These are phyloP conservation scores for Spathaspora passalidarum DNA, from an alignment of 805 yeast species.

Conservation along the genomic window DNA sequence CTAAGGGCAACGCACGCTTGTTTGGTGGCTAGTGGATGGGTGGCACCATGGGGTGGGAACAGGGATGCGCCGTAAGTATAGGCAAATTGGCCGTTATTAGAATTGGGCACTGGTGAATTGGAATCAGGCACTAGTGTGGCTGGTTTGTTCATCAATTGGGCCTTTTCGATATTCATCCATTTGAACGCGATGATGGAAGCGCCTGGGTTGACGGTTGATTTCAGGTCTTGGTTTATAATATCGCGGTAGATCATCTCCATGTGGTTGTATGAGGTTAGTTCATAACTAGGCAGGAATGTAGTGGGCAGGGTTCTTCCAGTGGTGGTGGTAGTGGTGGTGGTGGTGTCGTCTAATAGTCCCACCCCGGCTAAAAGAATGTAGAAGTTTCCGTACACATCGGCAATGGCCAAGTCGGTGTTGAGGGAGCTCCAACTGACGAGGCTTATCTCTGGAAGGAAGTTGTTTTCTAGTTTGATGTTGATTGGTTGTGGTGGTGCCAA, in stretches of 20 bases:
- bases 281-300: slow-evolving; percentile 28
- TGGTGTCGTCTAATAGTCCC: slow-evolving; percentile 26
- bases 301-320: background rate
- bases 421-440: slow-evolving; percentile 70
- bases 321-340: slow-evolving; percentile 18
- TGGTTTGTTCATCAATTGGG: slow-evolving; percentile 57
- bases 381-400: slow-evolving; percentile 68
- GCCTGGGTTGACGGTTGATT: slow-evolving; percentile 11
- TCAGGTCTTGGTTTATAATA: slow-evolving; percentile 13
- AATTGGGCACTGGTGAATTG: background rate
- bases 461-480: slow-evolving; percentile 25
- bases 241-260: slow-evolving; percentile 50
- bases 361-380: slow-evolving; percentile 42
- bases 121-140: slow-evolving; percentile 35
- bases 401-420: slow-evolving; percentile 78
- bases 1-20: slow-evolving; percentile 71
- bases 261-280: slow-evolving; percentile 42
- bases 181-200: slow-evolving; percentile 46
- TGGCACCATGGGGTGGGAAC: slow-evolving; percentile 55
- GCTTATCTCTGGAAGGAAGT: slow-evolving; percentile 30
- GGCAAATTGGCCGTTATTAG: slow-evolving; percentile 13
- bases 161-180: slow-evolving; percentile 77
- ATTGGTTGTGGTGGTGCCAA: slow-evolving; percentile 54
- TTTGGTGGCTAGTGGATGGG: slow-evolving; percentile 66
- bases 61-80: slow-evolving; percentile 60